phyloP scores from a whole-genome alignment of 2,329 filamentous ascomycete genomes.

The Cordyceps pruinosa region DNA sequence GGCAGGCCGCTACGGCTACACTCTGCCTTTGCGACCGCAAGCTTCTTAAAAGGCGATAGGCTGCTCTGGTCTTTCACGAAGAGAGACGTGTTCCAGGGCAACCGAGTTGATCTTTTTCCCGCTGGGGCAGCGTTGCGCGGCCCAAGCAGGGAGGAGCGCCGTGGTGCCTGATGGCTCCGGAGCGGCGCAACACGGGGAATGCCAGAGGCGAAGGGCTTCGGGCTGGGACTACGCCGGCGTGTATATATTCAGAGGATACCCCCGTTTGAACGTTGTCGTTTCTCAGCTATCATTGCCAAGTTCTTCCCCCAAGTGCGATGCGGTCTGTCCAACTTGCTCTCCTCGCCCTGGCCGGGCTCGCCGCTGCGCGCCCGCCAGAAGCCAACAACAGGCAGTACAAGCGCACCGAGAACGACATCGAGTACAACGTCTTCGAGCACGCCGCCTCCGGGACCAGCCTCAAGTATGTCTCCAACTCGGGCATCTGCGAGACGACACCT shows the following conservation, averaged over 20 bases:
- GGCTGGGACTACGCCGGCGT: neutral
- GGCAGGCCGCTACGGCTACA: neutral
- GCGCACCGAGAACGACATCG: slow-evolving; percentile 16
- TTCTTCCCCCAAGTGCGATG: neutral
- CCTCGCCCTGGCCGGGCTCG: slow-evolving; percentile 8
- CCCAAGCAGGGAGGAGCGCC: neutral
- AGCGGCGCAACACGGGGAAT: neutral
- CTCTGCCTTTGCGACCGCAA: neutral
- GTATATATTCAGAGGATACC: neutral
- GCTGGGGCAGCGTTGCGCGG: neutral
- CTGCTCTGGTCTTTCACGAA: neutral
- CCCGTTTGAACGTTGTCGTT: accelerated
- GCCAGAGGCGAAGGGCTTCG: neutral
- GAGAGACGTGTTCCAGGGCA: neutral
- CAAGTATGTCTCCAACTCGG: slow-evolving; percentile 43
- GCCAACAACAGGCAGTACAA: slow-evolving; percentile 15
- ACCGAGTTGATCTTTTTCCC: neutral
- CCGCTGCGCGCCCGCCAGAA: neutral
- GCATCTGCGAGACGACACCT: slow-evolving; percentile 13
- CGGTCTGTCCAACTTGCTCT: neutral
- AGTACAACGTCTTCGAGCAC: slow-evolving; percentile 42
- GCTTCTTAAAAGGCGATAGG: neutral
- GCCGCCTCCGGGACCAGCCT: slow-evolving; percentile 37
- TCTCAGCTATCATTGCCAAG: neutral
- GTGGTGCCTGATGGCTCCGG: neutral